These are phyloP conservation scores for Carex sylvatica DNA, from an alignment of 202 grass and related monocot species.

Conservation along the genomic window DNA sequence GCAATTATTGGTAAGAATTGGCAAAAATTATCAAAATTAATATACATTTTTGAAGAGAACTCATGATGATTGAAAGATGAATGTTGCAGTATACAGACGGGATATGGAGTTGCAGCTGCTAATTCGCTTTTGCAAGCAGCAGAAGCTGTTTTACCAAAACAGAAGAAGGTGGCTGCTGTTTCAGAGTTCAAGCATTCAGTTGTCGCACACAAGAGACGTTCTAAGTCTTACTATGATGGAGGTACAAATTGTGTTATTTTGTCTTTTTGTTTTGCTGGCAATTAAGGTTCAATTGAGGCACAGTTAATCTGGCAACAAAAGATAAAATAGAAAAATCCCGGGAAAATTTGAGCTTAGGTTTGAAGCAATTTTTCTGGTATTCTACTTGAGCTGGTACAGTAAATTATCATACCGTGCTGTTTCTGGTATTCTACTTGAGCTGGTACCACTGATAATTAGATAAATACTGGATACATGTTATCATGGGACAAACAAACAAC, in stretches of 20 bases:
- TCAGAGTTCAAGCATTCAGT: slow-evolving; percentile 78
- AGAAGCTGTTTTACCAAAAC: slow-evolving; percentile 68
- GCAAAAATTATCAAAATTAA: not conserved
- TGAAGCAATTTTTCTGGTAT: not conserved
- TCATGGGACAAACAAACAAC: not conserved
- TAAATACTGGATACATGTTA: not conserved
- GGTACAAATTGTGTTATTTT: slow-evolving; percentile 16
- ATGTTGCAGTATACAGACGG: slow-evolving; percentile 62
- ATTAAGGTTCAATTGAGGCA: not conserved
- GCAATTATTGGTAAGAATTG: not conserved
- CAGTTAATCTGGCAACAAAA: not conserved
- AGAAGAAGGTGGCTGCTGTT: slow-evolving; percentile 66
- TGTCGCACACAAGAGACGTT: slow-evolving; percentile 62
- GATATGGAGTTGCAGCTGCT: slow-evolving; percentile 49
- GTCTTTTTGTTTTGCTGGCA: not conserved
- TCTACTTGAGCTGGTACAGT: not conserved
- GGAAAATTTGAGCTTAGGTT: not conserved
- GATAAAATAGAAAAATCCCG: not conserved
- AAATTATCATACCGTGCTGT: not conserved
- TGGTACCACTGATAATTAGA: not conserved
- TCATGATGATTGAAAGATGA: slow-evolving; percentile 4
- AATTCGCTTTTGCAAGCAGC: slow-evolving; percentile 57
- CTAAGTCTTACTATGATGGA: slow-evolving; percentile 44
- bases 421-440: not conserved
- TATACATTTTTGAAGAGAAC: not conserved